Base-by-base conservation (phyloP, 2,329 filamentous ascomycete genomes). In the Fusarium buxicola region DNA sequence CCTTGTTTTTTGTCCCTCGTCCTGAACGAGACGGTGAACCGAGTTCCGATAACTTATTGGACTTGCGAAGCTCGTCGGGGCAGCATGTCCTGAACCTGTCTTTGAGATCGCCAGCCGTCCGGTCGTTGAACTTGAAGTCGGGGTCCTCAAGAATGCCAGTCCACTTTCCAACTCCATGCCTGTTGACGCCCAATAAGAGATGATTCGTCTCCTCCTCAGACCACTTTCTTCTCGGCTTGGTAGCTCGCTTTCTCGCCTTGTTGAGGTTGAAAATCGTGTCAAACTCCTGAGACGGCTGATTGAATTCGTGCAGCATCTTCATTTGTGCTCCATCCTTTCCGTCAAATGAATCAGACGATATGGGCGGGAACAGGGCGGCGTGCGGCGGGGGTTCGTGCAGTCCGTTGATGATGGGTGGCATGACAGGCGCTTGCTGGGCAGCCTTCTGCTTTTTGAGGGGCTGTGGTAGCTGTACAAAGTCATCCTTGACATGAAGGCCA, bases 71-170 rank as follows among this genome's bases (percentile, higher is more conserved):
- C 71, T 89, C 87, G 30, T 82, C 81, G 0, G 87, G 87, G 60
- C 86, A 89, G 69, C 86, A 89, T 4, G 87, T 89, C 45, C 87
- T 81, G 69, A 89, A 89, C 11, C 87, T 80, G 71, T 89, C 87
- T 71, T 89, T 89, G 46, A 89, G 72, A 68, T 89, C 87, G 8
- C 85, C 85, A 5, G 86, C 85, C 2, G 83, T 85, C 56, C 87
- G 82, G 13, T 80, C 81, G 66, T 88, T 86, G 75, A 89, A 89
- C 10, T 73, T 79, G 69, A 87, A 89, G 36, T 82, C 82, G 0
- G 81, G 74, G 58, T 89, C 87, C 45, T 87, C 85, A 21, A 89
- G 75, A 28, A 89, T 89, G 53, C 80, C 84, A 8, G 85, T 88
- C 87, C 87, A 89, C 66, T 85, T 86, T 32, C 87, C 87, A 8